A percentile compares a stretch with the other conserved stretches of the same genome.
These are phyloP conservation scores for Fusarium nelsonii DNA, from an alignment of 2,329 filamentous ascomycete species.

Conservation along the genomic window DNA sequence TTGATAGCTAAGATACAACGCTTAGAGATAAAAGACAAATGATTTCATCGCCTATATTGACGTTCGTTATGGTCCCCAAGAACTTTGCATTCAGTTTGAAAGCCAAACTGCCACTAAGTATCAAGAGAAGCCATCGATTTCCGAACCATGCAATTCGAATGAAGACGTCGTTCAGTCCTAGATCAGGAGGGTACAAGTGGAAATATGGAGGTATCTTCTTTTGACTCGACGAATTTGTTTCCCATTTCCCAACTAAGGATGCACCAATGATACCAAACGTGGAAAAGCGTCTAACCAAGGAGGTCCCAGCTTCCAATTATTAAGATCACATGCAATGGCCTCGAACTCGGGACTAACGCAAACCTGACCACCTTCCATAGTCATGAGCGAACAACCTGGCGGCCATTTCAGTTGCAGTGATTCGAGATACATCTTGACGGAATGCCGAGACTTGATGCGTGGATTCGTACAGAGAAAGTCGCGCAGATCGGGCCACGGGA, in stretches of 20 bases:
- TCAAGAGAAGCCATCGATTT: too few species aligned
- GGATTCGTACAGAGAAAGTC: conserved; percentile 42
- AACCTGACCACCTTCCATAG: conserved; percentile 23
- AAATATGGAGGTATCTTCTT: too few species aligned
- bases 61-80: too few species aligned
- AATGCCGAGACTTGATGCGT: conserved; percentile 37
- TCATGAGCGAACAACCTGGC: conserved; percentile 30
- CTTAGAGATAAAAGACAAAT: too few species aligned
- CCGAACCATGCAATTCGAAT: too few species aligned
- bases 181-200: too few species aligned
- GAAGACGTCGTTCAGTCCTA: conserved; percentile 13
- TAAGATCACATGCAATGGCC: conserved; percentile 39
- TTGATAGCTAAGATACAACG: too few species aligned
- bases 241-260: conserved; percentile 11
- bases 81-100: too few species aligned
- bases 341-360: conserved; percentile 44
- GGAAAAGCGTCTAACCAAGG: conserved; percentile 45
- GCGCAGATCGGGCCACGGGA: conserved; percentile 45
- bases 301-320: conserved; percentile 41
- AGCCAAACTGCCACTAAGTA: too few species aligned
- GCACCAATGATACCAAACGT: conserved; percentile 33
- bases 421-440: conserved; percentile 42
- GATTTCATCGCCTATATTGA: too few species aligned
- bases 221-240: background rate
- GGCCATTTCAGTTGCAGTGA: conserved; percentile 43